Conservation (phyloP, 176 grass and related monocot species). For the Bolboschoenus planiculmis region DNA sequence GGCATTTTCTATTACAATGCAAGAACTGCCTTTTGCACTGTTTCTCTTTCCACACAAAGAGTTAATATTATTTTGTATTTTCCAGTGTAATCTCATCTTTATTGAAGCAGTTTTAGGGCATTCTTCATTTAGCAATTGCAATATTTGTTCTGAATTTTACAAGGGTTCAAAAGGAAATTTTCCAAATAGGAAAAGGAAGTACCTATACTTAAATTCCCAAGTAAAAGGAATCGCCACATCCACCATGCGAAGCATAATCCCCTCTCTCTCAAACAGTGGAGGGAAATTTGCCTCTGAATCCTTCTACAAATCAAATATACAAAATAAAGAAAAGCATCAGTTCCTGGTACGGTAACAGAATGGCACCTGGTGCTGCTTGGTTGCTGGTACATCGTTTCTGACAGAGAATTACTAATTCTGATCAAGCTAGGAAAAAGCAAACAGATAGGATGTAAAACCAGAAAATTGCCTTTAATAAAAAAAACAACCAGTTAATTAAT, state of each 20-base stretch:
- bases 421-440: neutral
- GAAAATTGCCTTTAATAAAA: neutral
- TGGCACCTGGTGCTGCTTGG: neutral
- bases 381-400: neutral
- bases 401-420: neutral
- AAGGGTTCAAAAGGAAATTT: neutral
- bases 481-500: neutral
- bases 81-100: neutral
- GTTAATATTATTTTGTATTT: neutral
- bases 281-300: slow-evolving; percentile 77
- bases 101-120: neutral
- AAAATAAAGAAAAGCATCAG: neutral
- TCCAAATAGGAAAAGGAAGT: neutral
- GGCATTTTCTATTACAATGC: neutral
- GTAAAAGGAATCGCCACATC: slow-evolving; percentile 47
- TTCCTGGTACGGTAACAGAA: neutral
- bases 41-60: too few species aligned
- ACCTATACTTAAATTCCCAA: slow-evolving; percentile 97
- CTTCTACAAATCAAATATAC: slow-evolving; percentile 44
- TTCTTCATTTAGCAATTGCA: neutral
- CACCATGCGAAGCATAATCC: slow-evolving; percentile 56
- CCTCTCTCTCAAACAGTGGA: slow-evolving; percentile 56
- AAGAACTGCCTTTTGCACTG: neutral
- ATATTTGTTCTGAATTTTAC: neutral
- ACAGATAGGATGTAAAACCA: neutral